Evolutionary conservation across 106 monocot species (phyloP).

Genomic region (Dioscorea zingiberensis): DNA sequence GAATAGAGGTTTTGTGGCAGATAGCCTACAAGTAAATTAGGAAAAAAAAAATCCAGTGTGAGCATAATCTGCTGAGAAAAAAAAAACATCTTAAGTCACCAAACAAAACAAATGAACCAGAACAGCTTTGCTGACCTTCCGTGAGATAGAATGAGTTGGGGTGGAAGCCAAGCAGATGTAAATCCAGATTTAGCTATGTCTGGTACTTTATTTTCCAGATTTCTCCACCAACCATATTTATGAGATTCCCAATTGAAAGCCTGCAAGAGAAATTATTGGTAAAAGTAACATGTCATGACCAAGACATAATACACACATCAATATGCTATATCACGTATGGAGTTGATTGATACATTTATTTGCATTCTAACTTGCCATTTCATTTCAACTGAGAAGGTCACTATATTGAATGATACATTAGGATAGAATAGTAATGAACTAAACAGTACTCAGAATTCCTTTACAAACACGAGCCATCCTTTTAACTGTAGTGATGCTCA

Average conservation of each 20-base stretch:
- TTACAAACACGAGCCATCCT: too few relatives aligned
- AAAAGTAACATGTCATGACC: too few relatives aligned
- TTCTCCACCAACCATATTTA: conserved; percentile 69
- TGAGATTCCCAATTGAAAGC: conserved; percentile 96
- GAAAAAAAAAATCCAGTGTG: neutral
- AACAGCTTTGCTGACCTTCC: conserved; percentile 35
- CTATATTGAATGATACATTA: too few relatives aligned
- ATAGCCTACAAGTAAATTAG: conserved; percentile 47
- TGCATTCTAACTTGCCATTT: too few relatives aligned
- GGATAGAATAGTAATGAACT: too few relatives aligned
- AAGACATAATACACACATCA: neutral
- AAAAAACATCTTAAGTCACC: too few relatives aligned
- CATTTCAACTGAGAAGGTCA: too few relatives aligned
- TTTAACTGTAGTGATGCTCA: too few relatives aligned
- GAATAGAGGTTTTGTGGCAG: conserved; percentile 79
- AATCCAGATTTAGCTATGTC: conserved; percentile 68
- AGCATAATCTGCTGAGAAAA: neutral
- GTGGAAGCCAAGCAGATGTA: conserved; percentile 84
- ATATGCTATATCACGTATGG: neutral
- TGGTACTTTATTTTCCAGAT: conserved; percentile 40
- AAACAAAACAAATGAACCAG: neutral
- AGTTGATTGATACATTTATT: too few relatives aligned
- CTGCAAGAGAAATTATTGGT: conserved; percentile 18
- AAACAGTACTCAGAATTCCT: too few relatives aligned
- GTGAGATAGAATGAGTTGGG: conserved; percentile 62